These are phyloP conservation scores for Yarrowia porcina DNA, from an alignment of 805 yeast species.

Conservation along the genomic window DNA sequence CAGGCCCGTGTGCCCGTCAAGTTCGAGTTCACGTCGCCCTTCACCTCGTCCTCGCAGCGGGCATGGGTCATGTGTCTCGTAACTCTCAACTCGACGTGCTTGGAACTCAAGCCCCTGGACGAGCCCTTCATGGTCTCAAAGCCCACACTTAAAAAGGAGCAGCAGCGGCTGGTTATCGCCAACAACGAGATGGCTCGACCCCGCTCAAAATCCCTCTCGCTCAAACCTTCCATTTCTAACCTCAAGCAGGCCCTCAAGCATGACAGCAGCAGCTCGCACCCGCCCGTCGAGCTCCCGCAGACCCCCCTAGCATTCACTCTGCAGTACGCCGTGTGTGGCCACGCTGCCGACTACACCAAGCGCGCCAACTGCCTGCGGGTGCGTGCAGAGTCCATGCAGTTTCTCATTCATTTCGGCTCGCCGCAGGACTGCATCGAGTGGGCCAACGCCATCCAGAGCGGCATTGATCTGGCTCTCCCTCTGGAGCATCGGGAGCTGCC, in stretches of 20 bases:
- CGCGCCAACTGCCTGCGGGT: slow-evolving; percentile 64
- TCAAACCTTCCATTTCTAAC: slow-evolving; percentile 17
- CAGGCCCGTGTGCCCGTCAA: slow-evolving; percentile 10
- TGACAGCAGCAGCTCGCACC: slow-evolving; percentile 35
- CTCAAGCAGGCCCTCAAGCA: slow-evolving; percentile 15
- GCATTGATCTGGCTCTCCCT: slow-evolving; percentile 77
- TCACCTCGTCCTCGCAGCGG: background rate
- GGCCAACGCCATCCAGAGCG: slow-evolving; percentile 69
- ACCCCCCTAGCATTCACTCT: slow-evolving; percentile 56
- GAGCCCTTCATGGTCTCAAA: slow-evolving; percentile 25
- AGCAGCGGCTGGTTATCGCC: slow-evolving; percentile 15
- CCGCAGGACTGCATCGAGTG: slow-evolving; percentile 71
- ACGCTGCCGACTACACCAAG: slow-evolving; percentile 81
- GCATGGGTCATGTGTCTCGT: slow-evolving; percentile 8
- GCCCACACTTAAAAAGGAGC: slow-evolving; percentile 5
- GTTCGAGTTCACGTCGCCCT: slow-evolving; percentile 22
- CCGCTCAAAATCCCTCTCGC: background rate
- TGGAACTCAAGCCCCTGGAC: slow-evolving; percentile 10
- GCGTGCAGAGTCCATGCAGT: slow-evolving; percentile 80
- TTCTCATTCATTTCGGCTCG: slow-evolving; percentile 60
- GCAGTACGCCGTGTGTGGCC: slow-evolving; percentile 79
- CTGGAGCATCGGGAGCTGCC: slow-evolving; percentile 69
- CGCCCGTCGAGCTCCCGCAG: background rate
- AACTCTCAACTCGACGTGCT: slow-evolving; percentile 23
- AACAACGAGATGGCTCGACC: background rate